Conservation (phyloP, 805 yeast species). For the Starmerella sirachaensis region DNA sequence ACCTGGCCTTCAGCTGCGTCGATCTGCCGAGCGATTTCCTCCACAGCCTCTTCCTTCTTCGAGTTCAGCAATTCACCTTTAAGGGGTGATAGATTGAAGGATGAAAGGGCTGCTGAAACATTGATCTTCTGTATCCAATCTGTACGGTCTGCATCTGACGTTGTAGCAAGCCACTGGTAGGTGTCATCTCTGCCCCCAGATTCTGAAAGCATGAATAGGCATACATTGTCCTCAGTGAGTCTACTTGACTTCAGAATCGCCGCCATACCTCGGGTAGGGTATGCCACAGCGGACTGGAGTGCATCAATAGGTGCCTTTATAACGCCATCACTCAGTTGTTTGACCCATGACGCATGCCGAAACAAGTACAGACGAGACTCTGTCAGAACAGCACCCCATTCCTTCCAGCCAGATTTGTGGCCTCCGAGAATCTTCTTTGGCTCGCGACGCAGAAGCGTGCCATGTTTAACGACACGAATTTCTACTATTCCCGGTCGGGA, state of each 20-base stretch:
- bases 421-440: conserved; percentile 23
- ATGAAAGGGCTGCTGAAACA: conserved; percentile 37
- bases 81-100: conserved; percentile 6
- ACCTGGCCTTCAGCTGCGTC: conserved; percentile 28
- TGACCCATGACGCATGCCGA: conserved; percentile 29
- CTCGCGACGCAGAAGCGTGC: conserved; percentile 30
- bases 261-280: conserved; percentile 32
- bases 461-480: conserved; percentile 31
- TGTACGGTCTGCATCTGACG: conserved; percentile 35
- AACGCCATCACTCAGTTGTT: conserved; percentile 9
- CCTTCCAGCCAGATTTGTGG: conserved; percentile 27
- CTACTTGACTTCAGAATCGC: conserved; percentile 25
- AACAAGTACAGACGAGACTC: conserved; percentile 33
- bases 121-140: conserved; percentile 52
- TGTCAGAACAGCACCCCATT: conserved; percentile 35
- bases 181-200: conserved; percentile 26
- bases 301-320: conserved; percentile 30
- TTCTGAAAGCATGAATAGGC: conserved; percentile 24
- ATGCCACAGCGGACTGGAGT: conserved; percentile 29
- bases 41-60: too few relatives aligned
- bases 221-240: conserved; percentile 7
- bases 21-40: conserved; percentile 30
- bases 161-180: conserved; percentile 34
- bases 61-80: too few relatives aligned
- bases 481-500: conserved; percentile 31